A percentile compares a stretch with the other conserved stretches of the same genome.
phyloP scores from a whole-genome alignment of 1,284 basidiomycete species.

The Lentinula novae-zelandiae region DNA sequence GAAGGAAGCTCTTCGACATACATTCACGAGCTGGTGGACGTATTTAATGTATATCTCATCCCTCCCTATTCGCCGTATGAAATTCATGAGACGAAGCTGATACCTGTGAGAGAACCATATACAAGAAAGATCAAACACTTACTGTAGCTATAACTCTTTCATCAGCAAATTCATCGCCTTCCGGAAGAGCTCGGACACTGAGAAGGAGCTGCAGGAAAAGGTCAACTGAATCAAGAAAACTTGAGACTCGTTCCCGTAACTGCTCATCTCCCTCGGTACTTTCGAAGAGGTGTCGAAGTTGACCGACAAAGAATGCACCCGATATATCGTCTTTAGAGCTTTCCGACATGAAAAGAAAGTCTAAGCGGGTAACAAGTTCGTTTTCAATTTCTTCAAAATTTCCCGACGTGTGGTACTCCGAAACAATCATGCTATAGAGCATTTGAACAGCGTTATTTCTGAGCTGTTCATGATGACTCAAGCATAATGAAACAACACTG shows the following conservation, averaged over 20 bases:
- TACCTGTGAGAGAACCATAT: neutral
- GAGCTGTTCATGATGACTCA: slow-evolving; percentile 92
- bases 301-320: slow-evolving; percentile 91
- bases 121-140: slow-evolving; percentile 16
- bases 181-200: slow-evolving; percentile 88
- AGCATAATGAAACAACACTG: slow-evolving; percentile 87
- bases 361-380: slow-evolving; percentile 92
- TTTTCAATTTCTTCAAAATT: slow-evolving; percentile 88
- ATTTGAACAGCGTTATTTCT: slow-evolving; percentile 91
- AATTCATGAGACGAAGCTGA: slow-evolving; percentile 87
- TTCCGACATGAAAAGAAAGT: slow-evolving; percentile 89
- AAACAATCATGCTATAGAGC: slow-evolving; percentile 94
- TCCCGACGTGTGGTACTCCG: slow-evolving; percentile 80
- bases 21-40: slow-evolving; percentile 90
- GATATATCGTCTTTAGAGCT: slow-evolving; percentile 89
- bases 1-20: slow-evolving; percentile 31
- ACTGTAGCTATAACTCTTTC: slow-evolving; percentile 92
- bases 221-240: slow-evolving; percentile 88
- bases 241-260: slow-evolving; percentile 74
- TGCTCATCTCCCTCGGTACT: slow-evolving; percentile 76
- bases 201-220: slow-evolving; percentile 93
- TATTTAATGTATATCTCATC: slow-evolving; percentile 94
- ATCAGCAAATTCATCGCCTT: slow-evolving; percentile 90
- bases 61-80: slow-evolving; percentile 81
- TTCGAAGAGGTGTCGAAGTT: slow-evolving; percentile 87